A percentile compares a stretch with the other conserved stretches of the same genome.
Evolutionary conservation across 208 protist genomes (phyloP).

Genomic region (Trichomonas tenax): DNA sequence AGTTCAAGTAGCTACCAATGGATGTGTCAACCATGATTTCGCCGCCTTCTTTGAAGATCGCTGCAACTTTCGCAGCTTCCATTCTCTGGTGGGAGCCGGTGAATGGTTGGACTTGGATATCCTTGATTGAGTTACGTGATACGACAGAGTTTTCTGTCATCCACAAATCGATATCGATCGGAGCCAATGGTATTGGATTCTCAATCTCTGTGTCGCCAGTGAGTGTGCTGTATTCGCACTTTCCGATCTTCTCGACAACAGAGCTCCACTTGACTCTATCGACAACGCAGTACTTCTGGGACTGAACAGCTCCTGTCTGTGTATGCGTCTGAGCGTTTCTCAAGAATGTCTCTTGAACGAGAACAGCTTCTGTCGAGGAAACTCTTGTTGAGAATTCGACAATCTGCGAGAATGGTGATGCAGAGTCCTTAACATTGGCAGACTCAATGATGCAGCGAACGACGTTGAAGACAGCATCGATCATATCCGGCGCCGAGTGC

Average conservation of each 20-base stretch:
- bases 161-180: not conserved
- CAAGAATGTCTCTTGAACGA: not conserved
- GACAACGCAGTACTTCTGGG: not conserved
- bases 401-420: not conserved
- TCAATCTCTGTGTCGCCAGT: not conserved
- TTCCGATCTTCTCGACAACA: not conserved
- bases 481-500: not conserved
- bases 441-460: not conserved
- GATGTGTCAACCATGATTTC: not conserved
- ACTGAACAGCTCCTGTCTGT: too few species aligned
- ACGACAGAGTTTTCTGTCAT: not conserved
- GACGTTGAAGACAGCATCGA: not conserved
- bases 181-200: not conserved
- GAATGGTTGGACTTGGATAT: not conserved
- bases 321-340: not conserved
- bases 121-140: not conserved
- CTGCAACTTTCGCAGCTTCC: not conserved
- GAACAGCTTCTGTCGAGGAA: not conserved
- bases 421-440: not conserved
- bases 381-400: not conserved
- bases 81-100: not conserved
- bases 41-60: not conserved
- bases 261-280: not conserved
- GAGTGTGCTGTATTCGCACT: not conserved
- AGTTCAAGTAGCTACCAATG: not conserved